Conservation (phyloP, 495 filamentous ascomycete genomes). For the Glutinoglossum americanum region DNA sequence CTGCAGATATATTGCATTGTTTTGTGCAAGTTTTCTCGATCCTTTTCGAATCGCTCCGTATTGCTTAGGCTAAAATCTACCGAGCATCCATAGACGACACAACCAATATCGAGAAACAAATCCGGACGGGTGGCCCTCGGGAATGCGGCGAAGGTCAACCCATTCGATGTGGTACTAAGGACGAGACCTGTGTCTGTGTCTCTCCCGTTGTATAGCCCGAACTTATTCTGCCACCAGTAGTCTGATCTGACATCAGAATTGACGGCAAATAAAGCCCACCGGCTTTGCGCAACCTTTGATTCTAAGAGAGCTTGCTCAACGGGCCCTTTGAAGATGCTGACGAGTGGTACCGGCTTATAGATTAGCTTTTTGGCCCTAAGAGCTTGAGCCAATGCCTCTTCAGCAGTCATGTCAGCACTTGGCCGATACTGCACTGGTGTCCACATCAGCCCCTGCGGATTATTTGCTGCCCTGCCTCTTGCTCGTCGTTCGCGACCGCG, state of each 20-base stretch:
- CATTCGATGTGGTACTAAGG: not conserved
- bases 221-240: constrained; percentile 1
- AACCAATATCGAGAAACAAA: not conserved
- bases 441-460: not conserved
- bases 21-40: not conserved
- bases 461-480: not conserved
- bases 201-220: not conserved
- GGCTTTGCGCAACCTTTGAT: not conserved
- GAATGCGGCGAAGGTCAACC: not conserved
- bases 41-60: not conserved
- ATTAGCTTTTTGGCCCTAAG: not conserved
- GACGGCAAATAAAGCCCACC: not conserved
- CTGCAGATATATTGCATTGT: not conserved
- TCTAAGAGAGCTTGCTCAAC: not conserved
- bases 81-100: not conserved
- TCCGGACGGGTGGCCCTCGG: not conserved
- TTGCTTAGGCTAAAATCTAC: not conserved
- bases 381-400: not conserved
- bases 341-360: not conserved
- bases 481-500: not conserved
- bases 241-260: not conserved
- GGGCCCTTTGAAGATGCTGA: not conserved
- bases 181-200: not conserved
- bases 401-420: not conserved
- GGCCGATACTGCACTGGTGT: not conserved